These are phyloP conservation scores for Phialophora macrospora DNA, from an alignment of 2,329 filamentous ascomycete genomes.

Conservation along the genomic window DNA sequence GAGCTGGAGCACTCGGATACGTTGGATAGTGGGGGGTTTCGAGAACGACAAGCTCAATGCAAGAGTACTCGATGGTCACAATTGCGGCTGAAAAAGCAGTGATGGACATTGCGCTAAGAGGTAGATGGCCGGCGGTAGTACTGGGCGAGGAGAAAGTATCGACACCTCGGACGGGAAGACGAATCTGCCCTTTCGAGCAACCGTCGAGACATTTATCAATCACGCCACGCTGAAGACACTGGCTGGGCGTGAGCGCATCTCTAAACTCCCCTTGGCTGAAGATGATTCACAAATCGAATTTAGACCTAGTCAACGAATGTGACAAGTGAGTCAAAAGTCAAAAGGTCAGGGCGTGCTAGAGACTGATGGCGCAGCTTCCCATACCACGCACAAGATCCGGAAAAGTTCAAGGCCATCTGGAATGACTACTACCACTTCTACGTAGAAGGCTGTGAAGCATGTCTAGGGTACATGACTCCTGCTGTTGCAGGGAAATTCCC, in stretches of 20 bases:
- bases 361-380: slow-evolving; percentile 67
- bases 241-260: background rate
- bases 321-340: slow-evolving; percentile 51
- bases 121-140: background rate
- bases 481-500: slow-evolving; percentile 31
- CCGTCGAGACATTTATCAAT: background rate
- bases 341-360: background rate
- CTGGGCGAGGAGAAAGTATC: background rate
- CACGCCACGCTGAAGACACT: background rate
- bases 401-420: slow-evolving; percentile 60
- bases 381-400: slow-evolving; percentile 66
- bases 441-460: slow-evolving; percentile 67
- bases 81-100: background rate
- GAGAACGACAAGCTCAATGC: background rate
- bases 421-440: slow-evolving; percentile 67
- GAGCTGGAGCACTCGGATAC: background rate
- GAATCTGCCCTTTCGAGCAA: background rate
- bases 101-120: background rate
- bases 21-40: background rate
- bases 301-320: slow-evolving; percentile 62
- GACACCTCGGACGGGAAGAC: background rate
- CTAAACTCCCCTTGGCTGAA: background rate
- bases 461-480: slow-evolving; percentile 62
- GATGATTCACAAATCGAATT: slow-evolving; percentile 49
- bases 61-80: background rate